Conservation (phyloP, 345 rosid species). For the Eucalyptus curtisii region DNA sequence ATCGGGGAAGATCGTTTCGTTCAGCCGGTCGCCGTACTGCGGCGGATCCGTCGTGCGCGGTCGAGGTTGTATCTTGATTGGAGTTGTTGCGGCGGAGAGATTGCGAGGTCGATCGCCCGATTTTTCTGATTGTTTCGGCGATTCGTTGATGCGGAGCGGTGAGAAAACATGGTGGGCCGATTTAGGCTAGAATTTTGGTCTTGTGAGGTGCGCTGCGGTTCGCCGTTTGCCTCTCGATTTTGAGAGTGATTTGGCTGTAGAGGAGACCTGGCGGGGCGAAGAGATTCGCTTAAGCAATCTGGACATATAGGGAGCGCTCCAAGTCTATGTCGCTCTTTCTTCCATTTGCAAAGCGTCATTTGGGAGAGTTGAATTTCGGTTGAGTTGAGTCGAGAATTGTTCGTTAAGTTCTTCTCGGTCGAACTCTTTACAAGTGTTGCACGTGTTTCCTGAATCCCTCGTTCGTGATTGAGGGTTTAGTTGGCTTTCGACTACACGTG, state of each 20-base stretch:
- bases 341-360: neutral
- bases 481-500: neutral
- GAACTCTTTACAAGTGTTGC: neutral
- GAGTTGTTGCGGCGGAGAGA: neutral
- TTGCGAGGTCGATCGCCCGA: neutral
- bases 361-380: neutral
- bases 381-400: neutral
- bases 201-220: neutral
- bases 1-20: neutral
- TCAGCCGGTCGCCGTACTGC: neutral
- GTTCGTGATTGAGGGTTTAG: neutral
- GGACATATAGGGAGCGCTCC: neutral
- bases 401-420: neutral
- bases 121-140: neutral
- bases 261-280: neutral
- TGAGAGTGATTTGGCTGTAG: neutral
- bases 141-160: neutral
- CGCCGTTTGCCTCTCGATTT: neutral
- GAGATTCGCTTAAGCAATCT: neutral
- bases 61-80: neutral
- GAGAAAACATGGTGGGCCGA: neutral
- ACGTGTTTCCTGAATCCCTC: neutral
- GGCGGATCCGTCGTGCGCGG: neutral
- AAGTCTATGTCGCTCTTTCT: neutral
- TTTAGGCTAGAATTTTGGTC: neutral